Conservation (phyloP, 2,329 filamentous ascomycete genomes). For the Leptographium radiaticola region DNA sequence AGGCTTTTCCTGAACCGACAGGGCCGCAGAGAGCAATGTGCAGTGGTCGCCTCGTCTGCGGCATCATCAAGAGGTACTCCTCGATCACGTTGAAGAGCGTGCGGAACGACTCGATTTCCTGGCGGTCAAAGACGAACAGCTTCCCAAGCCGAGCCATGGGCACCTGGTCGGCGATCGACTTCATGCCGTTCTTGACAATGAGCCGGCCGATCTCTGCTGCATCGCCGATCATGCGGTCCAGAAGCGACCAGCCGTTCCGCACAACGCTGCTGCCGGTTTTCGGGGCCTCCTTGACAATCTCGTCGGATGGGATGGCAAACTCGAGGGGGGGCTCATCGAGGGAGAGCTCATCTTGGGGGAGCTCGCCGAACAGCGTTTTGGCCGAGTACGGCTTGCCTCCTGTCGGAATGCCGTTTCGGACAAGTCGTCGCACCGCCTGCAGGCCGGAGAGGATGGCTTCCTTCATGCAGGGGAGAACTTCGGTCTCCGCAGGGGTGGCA, state of each 20-base stretch:
- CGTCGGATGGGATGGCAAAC: background rate
- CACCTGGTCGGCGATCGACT: background rate
- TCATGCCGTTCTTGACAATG: background rate
- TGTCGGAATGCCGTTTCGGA: no score
- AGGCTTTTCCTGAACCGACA: background rate
- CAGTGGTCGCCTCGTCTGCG: background rate
- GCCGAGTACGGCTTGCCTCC: no score
- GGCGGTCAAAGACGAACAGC: background rate
- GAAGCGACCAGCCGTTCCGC: background rate
- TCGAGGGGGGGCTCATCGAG: background rate
- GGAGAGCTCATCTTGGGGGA: background rate
- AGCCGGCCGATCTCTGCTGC: background rate
- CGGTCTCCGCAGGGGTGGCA: no score
- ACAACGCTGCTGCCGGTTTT: no score
- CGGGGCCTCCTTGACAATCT: background rate
- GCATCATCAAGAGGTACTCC: background rate
- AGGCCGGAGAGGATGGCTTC: background rate
- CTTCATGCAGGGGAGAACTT: no score
- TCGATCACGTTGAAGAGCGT: background rate
- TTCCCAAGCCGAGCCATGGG: background rate
- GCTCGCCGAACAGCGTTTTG: background rate
- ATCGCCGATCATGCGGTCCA: background rate
- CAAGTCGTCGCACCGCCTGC: background rate
- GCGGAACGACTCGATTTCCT: background rate
- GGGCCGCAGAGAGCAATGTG: background rate